phyloP scores from a whole-genome alignment of 331 rosid species.

The Erythrophleum ivorense region DNA sequence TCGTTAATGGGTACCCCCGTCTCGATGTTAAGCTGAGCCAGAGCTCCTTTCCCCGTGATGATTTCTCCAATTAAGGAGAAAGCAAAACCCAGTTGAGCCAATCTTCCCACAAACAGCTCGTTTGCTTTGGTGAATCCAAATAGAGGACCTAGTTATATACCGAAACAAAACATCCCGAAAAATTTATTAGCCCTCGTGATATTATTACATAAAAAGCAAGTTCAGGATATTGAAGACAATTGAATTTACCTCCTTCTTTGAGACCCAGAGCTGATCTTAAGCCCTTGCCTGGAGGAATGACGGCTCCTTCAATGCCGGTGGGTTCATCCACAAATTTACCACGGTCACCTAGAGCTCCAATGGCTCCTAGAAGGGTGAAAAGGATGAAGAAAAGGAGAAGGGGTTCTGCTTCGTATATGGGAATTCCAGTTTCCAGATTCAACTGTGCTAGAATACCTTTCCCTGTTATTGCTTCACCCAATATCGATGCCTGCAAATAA shows the following conservation, averaged over 20 bases:
- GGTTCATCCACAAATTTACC: constrained; percentile 87
- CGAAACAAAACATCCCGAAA: background rate
- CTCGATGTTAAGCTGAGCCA: constrained; percentile 96
- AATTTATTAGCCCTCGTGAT: background rate
- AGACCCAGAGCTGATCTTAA: constrained; percentile 79
- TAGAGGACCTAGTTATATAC: constrained; percentile 65
- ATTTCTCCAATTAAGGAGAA: constrained; percentile 95
- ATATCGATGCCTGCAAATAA: constrained; percentile 74
- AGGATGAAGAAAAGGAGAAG: constrained; percentile 96
- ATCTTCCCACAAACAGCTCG: constrained; percentile 94
- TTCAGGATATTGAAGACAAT: background rate
- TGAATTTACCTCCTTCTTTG: constrained; percentile 68
- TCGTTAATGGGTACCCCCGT: constrained; percentile 93
- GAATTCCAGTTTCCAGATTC: constrained; percentile 92
- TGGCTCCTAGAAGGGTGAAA: constrained; percentile 96
- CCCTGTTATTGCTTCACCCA: constrained; percentile 95
- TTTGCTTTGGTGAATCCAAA: constrained; percentile 96
- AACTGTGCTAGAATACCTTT: constrained; percentile 90
- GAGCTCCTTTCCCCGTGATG: constrained; percentile 94
- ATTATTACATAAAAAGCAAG: background rate
- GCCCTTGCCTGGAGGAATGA: constrained; percentile 80
- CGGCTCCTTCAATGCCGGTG: constrained; percentile 66
- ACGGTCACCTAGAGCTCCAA: constrained; percentile 97
- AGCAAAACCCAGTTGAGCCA: constrained; percentile 95
- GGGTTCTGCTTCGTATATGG: constrained; percentile 96